Base-by-base conservation (phyloP, 345 rosid species). In the Xanthoceras sorbifolium region DNA sequence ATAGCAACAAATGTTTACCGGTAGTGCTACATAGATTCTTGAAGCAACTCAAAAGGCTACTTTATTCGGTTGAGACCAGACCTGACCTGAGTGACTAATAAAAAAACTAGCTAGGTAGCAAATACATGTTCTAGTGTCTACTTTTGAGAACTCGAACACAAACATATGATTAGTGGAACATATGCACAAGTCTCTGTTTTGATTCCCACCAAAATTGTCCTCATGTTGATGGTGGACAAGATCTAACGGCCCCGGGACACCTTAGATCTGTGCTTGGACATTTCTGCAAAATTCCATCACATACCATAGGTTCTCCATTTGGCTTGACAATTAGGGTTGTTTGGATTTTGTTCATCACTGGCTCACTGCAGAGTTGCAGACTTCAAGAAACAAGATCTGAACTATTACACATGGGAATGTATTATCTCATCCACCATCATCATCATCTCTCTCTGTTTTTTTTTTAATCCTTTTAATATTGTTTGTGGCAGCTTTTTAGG, bases 211-310 rank as follows among this genome's bases (percentile, higher is more conserved):
- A 14, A 78, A 52, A 26, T 61, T 60, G 68, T 48, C 78, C 64
- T 46, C 31, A 20, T 72, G 67, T 73, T 66, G 81, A 71, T 81
- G 76, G 76, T 81, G 79, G 81, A 67, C 72, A 79, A 76, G 36
- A 46, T 46, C 9, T 67, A 57, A 54, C 48, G 55, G 69, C 46
- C 17, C 28, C 48, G 55, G 69, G 44, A 9, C 28, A 29, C 61
- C 25, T 10, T 28, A 3, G 59, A 26, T 40, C 17, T 40, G n/a
- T 25, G 22, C 38, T 40, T 20, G 67, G 69, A 73, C 55, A 34
- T 42, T 76, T 40, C 3, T 44, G 22, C 18, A 34, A 74, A 72
- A 74, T 32, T 76, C 72, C 29, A 72, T 3, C 22, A 14, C 66
- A 31, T 36, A 29, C 4, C 63, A 26, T 66, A 38, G 72, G 55